phyloP scores from a whole-genome alignment of 73 alveolate genomes.

The Paramecium sexaurelia region DNA sequence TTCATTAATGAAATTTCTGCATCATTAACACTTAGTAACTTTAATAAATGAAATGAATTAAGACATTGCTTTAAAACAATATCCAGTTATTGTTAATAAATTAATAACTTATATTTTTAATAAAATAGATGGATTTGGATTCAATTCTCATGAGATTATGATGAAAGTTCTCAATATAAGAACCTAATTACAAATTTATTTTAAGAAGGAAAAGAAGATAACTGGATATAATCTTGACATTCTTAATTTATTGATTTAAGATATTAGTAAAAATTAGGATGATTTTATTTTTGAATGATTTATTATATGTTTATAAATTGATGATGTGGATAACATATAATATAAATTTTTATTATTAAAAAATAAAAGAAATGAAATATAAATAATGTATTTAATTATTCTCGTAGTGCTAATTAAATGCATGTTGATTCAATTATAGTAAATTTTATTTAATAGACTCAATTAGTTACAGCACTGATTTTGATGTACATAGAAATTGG shows the following conservation, averaged over 20 bases:
- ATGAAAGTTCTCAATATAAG: slow-evolving; percentile 17
- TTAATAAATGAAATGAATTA: slow-evolving; percentile 39
- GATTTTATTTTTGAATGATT: slow-evolving; percentile 41
- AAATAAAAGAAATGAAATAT: neutral
- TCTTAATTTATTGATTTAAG: slow-evolving; percentile 15
- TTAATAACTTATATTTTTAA: slow-evolving; percentile 11
- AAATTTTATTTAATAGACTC: neutral
- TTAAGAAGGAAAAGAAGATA: neutral
- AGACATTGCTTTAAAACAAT: neutral
- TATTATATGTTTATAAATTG: neutral
- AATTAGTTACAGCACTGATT: slow-evolving; percentile 87
- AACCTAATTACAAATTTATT: neutral
- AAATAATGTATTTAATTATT: slow-evolving; percentile 10
- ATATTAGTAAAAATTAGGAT: neutral
- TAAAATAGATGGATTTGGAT: slow-evolving; percentile 56
- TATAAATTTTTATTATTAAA: neutral
- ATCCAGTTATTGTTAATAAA: neutral
- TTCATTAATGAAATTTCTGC: slow-evolving; percentile 26
- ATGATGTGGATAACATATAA: neutral
- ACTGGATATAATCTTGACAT: slow-evolving; percentile 18
- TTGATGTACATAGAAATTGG: slow-evolving; percentile 96
- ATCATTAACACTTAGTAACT: slow-evolving; percentile 8
- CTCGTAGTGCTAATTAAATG: neutral
- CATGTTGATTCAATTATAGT: slow-evolving; percentile 33
- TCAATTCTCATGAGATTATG: slow-evolving; percentile 4